Conservation (phyloP, 495 filamentous ascomycete species). For the Annulohypoxylon bovei region DNA sequence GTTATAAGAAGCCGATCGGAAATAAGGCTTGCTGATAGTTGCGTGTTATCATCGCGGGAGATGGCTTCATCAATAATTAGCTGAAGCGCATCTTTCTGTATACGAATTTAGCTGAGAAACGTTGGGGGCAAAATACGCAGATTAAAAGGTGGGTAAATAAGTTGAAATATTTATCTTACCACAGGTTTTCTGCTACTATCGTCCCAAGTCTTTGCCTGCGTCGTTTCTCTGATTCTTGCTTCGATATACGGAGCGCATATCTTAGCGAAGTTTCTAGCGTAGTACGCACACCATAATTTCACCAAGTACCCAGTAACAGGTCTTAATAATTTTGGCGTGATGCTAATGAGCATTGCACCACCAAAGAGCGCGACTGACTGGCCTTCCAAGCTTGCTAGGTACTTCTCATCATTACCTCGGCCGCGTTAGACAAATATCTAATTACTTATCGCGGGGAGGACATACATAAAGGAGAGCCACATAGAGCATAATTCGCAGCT, state of each 20-base stretch:
- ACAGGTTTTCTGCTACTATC: background rate
- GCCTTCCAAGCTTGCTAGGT: background rate
- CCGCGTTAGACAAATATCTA: background rate
- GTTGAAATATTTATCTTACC: background rate
- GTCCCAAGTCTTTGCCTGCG: background rate
- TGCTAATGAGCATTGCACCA: background rate
- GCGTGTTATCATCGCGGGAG: background rate
- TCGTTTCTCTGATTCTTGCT: background rate
- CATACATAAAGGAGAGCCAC: background rate
- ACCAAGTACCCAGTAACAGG: background rate
- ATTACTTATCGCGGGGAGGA: background rate
- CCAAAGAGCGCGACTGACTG: background rate
- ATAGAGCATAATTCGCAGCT: background rate
- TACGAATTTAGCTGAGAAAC: background rate
- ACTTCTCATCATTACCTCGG: background rate
- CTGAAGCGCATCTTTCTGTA: background rate
- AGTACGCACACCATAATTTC: background rate
- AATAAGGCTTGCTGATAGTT: background rate
- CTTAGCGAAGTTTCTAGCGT: background rate
- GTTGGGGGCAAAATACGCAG: background rate
- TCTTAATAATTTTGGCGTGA: background rate
- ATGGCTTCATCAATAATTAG: background rate
- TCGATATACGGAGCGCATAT: background rate
- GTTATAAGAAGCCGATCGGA: slow-evolving; percentile 2
- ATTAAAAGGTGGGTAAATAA: background rate